Evolutionary conservation across 2,329 filamentous ascomycete species (phyloP).

Genomic region (Arthrobotrys conoides): DNA sequence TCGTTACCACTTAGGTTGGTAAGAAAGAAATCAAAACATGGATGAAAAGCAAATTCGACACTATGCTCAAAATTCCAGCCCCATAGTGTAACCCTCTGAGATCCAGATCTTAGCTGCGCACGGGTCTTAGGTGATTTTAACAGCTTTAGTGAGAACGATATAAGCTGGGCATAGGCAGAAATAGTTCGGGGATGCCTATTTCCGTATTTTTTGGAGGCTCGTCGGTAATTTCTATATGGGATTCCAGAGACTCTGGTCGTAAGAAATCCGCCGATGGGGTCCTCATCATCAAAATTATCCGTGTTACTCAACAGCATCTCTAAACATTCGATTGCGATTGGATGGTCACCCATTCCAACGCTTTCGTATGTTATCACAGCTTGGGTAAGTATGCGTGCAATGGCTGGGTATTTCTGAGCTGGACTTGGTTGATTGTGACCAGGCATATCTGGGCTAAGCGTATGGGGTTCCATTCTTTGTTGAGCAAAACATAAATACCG

Average conservation of each 20-base stretch:
- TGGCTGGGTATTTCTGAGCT: neutral
- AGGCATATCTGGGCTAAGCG: neutral
- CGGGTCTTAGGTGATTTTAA: neutral
- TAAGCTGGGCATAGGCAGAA: neutral
- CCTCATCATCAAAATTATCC: neutral
- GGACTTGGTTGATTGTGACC: neutral
- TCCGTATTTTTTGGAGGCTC: neutral
- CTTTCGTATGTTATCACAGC: neutral
- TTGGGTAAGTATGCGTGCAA: neutral
- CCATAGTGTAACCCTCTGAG: neutral
- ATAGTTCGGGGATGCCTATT: neutral
- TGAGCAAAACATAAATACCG: neutral
- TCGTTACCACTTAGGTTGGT: neutral
- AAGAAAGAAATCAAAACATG: neutral
- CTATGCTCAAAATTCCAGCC: neutral
- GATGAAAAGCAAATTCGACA: neutral
- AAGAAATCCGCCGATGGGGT: neutral
- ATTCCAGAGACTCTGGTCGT: neutral
- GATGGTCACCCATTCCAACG: slow-evolving; percentile 7
- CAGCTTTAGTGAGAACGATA: neutral
- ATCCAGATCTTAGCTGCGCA: neutral
- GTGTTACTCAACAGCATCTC: neutral
- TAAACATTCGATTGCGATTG: neutral
- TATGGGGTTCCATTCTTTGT: neutral
- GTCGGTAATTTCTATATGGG: neutral